Conservation (phyloP, 805 yeast species). For the Danielozyma ontarioensis region DNA sequence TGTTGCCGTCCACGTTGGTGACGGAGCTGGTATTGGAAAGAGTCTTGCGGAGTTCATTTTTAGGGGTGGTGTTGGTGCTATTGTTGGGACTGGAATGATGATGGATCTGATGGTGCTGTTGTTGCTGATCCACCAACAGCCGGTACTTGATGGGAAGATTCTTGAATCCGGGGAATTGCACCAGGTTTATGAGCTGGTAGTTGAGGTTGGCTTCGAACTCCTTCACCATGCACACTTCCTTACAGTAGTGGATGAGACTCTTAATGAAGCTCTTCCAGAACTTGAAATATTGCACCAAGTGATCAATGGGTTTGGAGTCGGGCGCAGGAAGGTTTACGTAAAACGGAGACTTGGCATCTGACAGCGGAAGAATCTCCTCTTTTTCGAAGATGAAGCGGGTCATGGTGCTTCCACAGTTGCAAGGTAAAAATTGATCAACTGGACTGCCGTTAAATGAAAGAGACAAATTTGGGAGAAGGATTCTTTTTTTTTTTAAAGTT, state of each 20-base stretch:
- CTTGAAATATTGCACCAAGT: constrained; percentile 33
- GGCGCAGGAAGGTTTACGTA: constrained; percentile 32
- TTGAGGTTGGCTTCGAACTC: constrained; percentile 33
- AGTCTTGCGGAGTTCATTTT: background rate
- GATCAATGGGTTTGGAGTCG: constrained; percentile 36
- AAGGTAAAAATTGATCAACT: background rate
- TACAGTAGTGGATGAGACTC: constrained; percentile 31
- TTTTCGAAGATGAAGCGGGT: background rate
- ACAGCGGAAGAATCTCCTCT: constrained; percentile 22
- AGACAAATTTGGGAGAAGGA: background rate
- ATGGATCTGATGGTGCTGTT: background rate
- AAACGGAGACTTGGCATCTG: constrained; percentile 34
- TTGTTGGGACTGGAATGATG: too few relatives aligned
- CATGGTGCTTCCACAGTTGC: background rate
- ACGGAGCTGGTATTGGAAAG: background rate
- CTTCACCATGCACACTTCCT: constrained; percentile 44
- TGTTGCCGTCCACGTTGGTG: background rate
- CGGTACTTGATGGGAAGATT: constrained; percentile 27
- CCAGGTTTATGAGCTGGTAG: constrained; percentile 31
- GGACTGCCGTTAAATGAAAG: background rate
- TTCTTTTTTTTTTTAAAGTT: too few relatives aligned
- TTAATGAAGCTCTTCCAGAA: constrained; percentile 36
- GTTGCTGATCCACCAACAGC: background rate
- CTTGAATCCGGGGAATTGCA: constrained; percentile 40
- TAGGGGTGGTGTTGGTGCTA: background rate